A percentile compares a stretch with the other conserved stretches of the same genome.
Evolutionary conservation across 176 grass and related monocot species (phyloP).

Genomic region (Melocanna baccifera): DNA sequence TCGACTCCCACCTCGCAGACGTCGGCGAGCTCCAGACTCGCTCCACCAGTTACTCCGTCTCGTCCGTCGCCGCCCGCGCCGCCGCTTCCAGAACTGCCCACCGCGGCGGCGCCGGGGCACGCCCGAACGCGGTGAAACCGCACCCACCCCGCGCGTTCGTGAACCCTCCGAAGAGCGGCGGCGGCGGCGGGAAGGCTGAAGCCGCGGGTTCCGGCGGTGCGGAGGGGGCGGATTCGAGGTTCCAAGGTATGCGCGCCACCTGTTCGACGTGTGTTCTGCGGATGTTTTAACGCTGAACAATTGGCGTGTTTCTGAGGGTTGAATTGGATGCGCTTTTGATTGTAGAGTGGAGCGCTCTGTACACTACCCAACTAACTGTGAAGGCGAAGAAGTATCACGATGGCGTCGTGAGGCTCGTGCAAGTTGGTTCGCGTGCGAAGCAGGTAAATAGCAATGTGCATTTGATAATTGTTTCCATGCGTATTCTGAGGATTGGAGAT

Average conservation of each 20-base stretch:
- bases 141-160: not conserved
- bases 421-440: conserved; percentile 40
- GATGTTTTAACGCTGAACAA: not conserved
- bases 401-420: conserved; percentile 51
- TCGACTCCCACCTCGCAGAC: conserved; percentile 74
- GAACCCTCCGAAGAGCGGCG: conserved; percentile 3
- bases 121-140: not conserved
- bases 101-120: conserved; percentile 17
- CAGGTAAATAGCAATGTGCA: conserved; percentile 40
- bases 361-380: conserved; percentile 71
- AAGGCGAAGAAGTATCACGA: conserved; percentile 82
- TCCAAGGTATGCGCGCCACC: conserved; percentile 25
- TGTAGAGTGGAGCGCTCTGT: conserved; percentile 54
- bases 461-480: not conserved
- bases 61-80: not conserved
- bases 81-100: not conserved
- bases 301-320: not conserved
- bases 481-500: not conserved
- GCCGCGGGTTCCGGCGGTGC: not conserved
- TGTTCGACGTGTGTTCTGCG: conserved; percentile 26
- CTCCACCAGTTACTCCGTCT: not conserved
- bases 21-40: conserved; percentile 37
- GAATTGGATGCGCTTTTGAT: not conserved
- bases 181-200: not conserved
- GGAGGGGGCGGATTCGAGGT: not conserved